phyloP scores from a whole-genome alignment of 331 rosid genomes.

The Telfairia occidentalis region DNA sequence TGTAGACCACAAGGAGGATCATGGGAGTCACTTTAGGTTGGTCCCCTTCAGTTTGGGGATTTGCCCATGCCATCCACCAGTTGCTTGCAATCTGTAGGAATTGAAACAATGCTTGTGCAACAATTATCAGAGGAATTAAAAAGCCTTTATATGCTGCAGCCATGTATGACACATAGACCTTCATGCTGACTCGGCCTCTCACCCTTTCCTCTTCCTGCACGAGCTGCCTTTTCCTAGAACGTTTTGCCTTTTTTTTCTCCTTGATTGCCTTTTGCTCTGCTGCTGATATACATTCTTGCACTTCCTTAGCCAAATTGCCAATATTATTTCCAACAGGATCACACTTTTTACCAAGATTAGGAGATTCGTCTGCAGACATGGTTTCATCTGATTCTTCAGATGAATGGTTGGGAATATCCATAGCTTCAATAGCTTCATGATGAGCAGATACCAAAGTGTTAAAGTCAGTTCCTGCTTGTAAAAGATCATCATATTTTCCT shows the following conservation, averaged over 20 bases:
- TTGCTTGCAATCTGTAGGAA: conserved; percentile 98
- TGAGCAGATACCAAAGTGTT: conserved; percentile 84
- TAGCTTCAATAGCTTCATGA: conserved; percentile 96
- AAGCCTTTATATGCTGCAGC: conserved; percentile 93
- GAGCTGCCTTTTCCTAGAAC: conserved; percentile 84
- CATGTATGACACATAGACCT: conserved; percentile 92
- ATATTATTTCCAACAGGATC: conserved; percentile 35
- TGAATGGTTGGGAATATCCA: conserved; percentile 85
- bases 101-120: conserved; percentile 81
- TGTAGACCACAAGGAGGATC: conserved; percentile 73
- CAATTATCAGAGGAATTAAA: conserved; percentile 73
- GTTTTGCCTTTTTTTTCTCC: conserved; percentile 89
- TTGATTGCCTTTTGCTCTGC: conserved; percentile 57
- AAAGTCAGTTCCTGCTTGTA: conserved; percentile 96
- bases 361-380: conserved; percentile 36
- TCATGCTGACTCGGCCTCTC: conserved; percentile 97
- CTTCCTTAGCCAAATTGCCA: conserved; percentile 70
- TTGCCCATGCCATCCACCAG: conserved; percentile 99
- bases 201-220: conserved; percentile 99
- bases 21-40: conserved; percentile 71
- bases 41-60: conserved; percentile 96
- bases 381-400: conserved; percentile 85
- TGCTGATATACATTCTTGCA: conserved; percentile 66
- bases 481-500: conserved; percentile 89
- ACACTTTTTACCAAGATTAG: conserved; percentile 34